phyloP scores from a whole-genome alignment of 176 grass and related monocot species.

The Puccinellia tenuiflora region DNA sequence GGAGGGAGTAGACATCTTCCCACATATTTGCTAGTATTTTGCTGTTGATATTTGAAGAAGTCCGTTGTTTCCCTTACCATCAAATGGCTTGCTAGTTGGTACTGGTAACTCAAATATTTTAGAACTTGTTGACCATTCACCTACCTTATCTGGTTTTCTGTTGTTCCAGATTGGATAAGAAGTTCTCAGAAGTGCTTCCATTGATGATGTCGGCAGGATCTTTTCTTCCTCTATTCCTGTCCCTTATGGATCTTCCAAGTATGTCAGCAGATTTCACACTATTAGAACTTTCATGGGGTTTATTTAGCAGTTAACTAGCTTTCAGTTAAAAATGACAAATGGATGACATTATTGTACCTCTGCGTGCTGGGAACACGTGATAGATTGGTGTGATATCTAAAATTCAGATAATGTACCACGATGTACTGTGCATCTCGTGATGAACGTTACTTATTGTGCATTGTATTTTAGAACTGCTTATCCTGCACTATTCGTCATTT shows the following conservation, averaged over 20 bases:
- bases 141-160: constrained; percentile 13
- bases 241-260: constrained; percentile 88
- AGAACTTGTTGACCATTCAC: not conserved
- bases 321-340: not conserved
- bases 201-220: constrained; percentile 91
- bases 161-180: constrained; percentile 72
- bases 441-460: not conserved
- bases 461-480: not conserved
- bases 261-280: constrained; percentile 19
- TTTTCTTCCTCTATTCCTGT: constrained; percentile 92
- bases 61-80: not conserved
- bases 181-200: constrained; percentile 71
- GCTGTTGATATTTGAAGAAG: not conserved
- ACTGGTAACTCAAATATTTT: constrained; percentile 1
- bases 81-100: not conserved
- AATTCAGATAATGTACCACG: not conserved
- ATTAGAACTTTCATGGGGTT: constrained; percentile 6
- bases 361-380: not conserved
- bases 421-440: not conserved
- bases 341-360: not conserved
- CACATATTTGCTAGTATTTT: not conserved
- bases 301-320: constrained; percentile 4
- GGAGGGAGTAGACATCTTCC: not conserved
- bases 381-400: not conserved
- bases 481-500: not conserved